These are phyloP conservation scores for Bruguiera sexangula DNA, from an alignment of 345 rosid genomes.

Conservation along the genomic window DNA sequence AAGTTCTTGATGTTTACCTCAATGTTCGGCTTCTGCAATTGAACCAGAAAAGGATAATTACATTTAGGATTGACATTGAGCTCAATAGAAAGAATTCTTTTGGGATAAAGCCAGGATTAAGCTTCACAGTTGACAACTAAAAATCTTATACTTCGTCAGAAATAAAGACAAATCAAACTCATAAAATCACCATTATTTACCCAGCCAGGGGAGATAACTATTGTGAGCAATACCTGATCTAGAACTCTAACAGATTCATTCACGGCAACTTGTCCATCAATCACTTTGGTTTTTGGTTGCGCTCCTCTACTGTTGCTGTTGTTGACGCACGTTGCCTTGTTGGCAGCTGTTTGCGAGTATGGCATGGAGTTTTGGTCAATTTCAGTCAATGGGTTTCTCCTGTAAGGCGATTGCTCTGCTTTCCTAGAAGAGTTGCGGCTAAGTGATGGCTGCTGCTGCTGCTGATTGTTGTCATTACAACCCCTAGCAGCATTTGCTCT, in stretches of 20 bases:
- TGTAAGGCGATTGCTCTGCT: slow-evolving; percentile 72
- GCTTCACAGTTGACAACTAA: too few species aligned
- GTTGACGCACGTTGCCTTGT: slow-evolving; percentile 19
- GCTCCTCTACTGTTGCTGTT: slow-evolving; percentile 22
- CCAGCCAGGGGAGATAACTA: too few species aligned
- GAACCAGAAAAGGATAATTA: slow-evolving; percentile 9
- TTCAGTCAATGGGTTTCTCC: slow-evolving; percentile 72
- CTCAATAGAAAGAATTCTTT: too few species aligned
- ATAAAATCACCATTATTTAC: too few species aligned
- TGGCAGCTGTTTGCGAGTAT: slow-evolving; percentile 38
- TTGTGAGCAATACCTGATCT: slow-evolving; percentile 32
- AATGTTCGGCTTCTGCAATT: slow-evolving; percentile 33
- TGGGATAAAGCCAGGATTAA: too few species aligned
- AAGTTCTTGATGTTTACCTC: slow-evolving; percentile 26
- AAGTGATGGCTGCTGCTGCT: slow-evolving; percentile 46
- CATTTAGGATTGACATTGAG: neutral
- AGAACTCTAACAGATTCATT: slow-evolving; percentile 30
- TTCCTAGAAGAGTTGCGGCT: slow-evolving; percentile 72
- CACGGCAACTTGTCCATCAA: slow-evolving; percentile 22
- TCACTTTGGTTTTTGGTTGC: slow-evolving; percentile 28
- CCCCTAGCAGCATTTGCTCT: slow-evolving; percentile 34
- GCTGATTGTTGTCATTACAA: slow-evolving; percentile 32
- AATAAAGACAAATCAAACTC: too few species aligned
- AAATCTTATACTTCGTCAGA: too few species aligned
- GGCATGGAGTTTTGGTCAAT: slow-evolving; percentile 54